These are phyloP conservation scores for Candolleomyces eurysporus DNA, from an alignment of 768 basidiomycete genomes.

Conservation along the genomic window DNA sequence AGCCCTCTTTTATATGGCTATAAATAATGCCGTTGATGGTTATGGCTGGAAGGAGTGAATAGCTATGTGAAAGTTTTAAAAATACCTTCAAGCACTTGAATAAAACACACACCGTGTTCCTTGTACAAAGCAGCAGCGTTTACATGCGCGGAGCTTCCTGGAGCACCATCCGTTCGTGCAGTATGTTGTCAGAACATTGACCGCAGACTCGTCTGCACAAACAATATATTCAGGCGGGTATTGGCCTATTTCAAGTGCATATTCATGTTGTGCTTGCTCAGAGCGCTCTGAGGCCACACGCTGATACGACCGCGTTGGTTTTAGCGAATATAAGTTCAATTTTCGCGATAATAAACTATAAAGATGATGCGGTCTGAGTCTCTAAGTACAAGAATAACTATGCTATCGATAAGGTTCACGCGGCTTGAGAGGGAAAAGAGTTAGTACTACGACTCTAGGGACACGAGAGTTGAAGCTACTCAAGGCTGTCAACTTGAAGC, in stretches of 20 bases:
- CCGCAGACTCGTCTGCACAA: constrained; percentile 16
- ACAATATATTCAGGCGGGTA: constrained; percentile 13
- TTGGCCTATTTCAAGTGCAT: constrained; percentile 12
- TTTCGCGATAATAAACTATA: too few species aligned
- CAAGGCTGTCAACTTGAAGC: too few species aligned
- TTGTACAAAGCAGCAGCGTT: constrained; percentile 14
- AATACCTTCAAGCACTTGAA: neutral
- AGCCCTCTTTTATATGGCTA: constrained; percentile 17
- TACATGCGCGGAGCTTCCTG: constrained; percentile 10
- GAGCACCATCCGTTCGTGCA: constrained; percentile 14
- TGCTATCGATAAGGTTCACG: too few species aligned
- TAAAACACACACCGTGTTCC: constrained; percentile 13
- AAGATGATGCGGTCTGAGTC: too few species aligned
- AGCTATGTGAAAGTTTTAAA: constrained; percentile 8
- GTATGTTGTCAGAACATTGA: constrained; percentile 17
- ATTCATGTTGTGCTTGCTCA: constrained; percentile 9
- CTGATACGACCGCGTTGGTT: too few species aligned
- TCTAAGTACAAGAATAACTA: too few species aligned
- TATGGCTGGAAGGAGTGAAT: constrained; percentile 20
- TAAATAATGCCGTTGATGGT: constrained; percentile 15
- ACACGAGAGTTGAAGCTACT: too few species aligned
- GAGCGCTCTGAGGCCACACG: constrained; percentile 12
- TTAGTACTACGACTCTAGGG: too few species aligned
- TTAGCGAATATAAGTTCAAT: too few species aligned
- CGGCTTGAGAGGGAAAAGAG: too few species aligned